A percentile compares a stretch with the other conserved stretches of the same genome.
Conservation (phyloP, 192 early-diverging fungal genomes). For the Backusella tarrabulga region DNA sequence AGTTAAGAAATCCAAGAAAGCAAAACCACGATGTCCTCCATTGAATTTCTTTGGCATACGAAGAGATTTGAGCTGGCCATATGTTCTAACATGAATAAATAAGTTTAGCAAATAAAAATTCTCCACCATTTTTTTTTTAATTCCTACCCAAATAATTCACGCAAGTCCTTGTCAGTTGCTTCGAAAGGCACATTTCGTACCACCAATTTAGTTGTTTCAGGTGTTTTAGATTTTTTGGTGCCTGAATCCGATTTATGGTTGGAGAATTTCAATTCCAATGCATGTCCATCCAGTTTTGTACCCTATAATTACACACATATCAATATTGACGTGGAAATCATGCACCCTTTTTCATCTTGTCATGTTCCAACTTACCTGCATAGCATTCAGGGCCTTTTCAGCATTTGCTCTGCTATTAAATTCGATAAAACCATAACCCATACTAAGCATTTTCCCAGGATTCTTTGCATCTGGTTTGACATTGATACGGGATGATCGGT, state of each 20-base stretch:
- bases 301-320: conserved; percentile 33
- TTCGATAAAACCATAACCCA: conserved; percentile 99
- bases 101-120: background rate
- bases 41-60: conserved; percentile 93
- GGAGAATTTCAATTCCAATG: conserved; percentile 90
- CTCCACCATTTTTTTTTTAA: no score
- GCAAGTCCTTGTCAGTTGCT: conserved; percentile 93
- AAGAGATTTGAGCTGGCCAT: conserved; percentile 93
- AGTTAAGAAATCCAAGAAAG: conserved; percentile 97
- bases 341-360: background rate
- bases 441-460: conserved; percentile 72
- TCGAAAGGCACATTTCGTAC: conserved; percentile 97
- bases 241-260: conserved; percentile 66
- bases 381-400: conserved; percentile 77
- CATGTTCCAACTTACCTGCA: conserved; percentile 58
- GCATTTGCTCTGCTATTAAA: conserved; percentile 83
- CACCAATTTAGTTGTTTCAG: conserved; percentile 47
- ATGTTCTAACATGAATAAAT: conserved; percentile 55
- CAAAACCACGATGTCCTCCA: conserved; percentile 94
- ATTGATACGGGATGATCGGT: conserved; percentile 78
- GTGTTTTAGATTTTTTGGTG: conserved; percentile 81
- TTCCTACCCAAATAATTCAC: conserved; percentile 71
- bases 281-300: conserved; percentile 82
- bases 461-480: conserved; percentile 87
- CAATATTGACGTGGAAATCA: background rate